A percentile compares a stretch with the other conserved stretches of the same genome.
These are phyloP conservation scores for Bacidia rubella DNA, from an alignment of 495 filamentous ascomycete species.

Conservation along the genomic window DNA sequence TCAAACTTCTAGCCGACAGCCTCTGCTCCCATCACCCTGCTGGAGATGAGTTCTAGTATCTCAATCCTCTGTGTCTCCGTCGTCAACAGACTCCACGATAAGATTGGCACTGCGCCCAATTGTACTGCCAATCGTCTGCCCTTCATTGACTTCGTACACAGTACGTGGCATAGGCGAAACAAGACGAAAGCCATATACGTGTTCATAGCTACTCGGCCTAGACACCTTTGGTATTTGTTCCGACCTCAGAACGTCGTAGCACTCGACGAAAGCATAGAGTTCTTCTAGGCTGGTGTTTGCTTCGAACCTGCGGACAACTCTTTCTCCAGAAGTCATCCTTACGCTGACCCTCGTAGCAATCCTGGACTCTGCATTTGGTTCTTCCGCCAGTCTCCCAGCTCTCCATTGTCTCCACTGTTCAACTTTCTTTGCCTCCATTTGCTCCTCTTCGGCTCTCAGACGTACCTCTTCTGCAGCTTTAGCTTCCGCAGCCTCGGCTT, in stretches of 20 bases:
- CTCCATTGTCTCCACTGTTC: slow-evolving; percentile 75
- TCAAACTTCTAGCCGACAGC: no score
- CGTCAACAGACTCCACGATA: slow-evolving; percentile 59
- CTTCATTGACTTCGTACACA: slow-evolving; percentile 54
- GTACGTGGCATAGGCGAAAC: slow-evolving; percentile 71
- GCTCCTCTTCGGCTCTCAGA: slow-evolving; percentile 50
- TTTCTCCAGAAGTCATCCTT: slow-evolving; percentile 56
- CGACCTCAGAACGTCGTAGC: slow-evolving; percentile 51
- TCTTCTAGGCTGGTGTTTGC: slow-evolving; percentile 61
- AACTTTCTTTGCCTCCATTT: slow-evolving; percentile 40
- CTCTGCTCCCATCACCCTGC: no score
- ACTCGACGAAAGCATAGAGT: slow-evolving; percentile 93
- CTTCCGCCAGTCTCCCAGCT: slow-evolving; percentile 46
- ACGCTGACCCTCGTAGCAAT: slow-evolving; percentile 70
- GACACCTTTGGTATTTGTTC: slow-evolving; percentile 21
- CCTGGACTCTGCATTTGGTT: slow-evolving; percentile 51
- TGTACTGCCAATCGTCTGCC: slow-evolving; percentile 49
- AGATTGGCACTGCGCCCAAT: slow-evolving; percentile 79
- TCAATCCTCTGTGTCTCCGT: slow-evolving; percentile 41
- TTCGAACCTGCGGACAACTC: slow-evolving; percentile 62
- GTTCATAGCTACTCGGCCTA: slow-evolving; percentile 56
- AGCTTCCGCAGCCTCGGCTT: slow-evolving; percentile 56
- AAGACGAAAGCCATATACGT: slow-evolving; percentile 68
- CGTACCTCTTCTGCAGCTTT: slow-evolving; percentile 47
- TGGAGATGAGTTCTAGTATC: no score